A percentile compares a stretch with the other conserved stretches of the same genome.
These are phyloP conservation scores for Mucor piriformis DNA, from an alignment of 371 early-diverging fungal genomes.

Conservation along the genomic window DNA sequence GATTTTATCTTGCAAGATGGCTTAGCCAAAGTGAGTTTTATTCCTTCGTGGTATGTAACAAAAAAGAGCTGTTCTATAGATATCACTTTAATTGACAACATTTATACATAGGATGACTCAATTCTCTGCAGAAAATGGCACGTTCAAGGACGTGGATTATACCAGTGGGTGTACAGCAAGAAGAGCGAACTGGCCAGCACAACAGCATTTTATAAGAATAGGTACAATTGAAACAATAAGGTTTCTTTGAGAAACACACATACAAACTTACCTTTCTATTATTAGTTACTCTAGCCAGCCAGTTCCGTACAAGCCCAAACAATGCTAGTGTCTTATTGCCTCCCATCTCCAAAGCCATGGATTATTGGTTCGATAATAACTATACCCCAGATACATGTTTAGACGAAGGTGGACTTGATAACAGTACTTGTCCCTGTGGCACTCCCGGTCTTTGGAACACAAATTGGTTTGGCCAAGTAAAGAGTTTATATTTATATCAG, in stretches of 20 bases:
- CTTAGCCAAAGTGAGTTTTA: not conserved
- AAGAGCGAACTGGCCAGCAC: conserved; percentile 39
- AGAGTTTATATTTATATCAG: not conserved
- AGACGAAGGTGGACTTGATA: conserved; percentile 30
- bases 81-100: not conserved
- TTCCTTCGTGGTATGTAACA: conserved; percentile 21
- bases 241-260: not conserved
- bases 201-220: conserved; percentile 27
- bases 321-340: conserved; percentile 10
- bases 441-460: conserved; percentile 42
- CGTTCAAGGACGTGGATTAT: conserved; percentile 32
- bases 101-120: conserved; percentile 3
- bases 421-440: conserved; percentile 33
- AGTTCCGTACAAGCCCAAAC: conserved; percentile 6
- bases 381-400: conserved; percentile 30
- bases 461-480: conserved; percentile 40
- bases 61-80: not conserved
- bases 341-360: conserved; percentile 21
- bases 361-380: conserved; percentile 31
- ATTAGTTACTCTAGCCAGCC: conserved; percentile 30
- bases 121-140: conserved; percentile 13
- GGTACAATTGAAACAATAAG: not conserved
- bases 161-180: conserved; percentile 28
- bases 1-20: conserved; percentile 22
- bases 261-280: not conserved